Base-by-base conservation (phyloP, 305 asterid genomes). In the Stenogyne calaminthoides region DNA sequence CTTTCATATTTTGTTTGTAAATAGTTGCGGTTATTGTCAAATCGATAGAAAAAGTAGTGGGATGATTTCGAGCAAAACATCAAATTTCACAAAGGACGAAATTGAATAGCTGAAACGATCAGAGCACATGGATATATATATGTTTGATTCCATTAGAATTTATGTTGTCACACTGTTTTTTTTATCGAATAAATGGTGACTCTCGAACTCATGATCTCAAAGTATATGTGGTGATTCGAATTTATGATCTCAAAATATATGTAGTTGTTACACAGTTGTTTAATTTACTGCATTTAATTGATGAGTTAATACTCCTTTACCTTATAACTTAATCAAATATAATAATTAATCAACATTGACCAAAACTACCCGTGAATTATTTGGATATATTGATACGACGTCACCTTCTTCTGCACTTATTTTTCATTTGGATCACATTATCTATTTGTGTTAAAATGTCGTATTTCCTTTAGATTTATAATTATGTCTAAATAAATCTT, bases 61-160 rank as follows among this genome's bases (percentile, higher is more conserved):
- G 20, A 61, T 39, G 70, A 78, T 66, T 67, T 27, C 75, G 72
- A 77, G 52, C n/a, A n/a, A n/a, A n/a, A n/a, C n/a, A n/a, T n/a
- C n/a, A n/a, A n/a, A n/a, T n/a, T n/a, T n/a, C n/a, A n/a, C n/a
- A n/a, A n/a, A n/a, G n/a, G n/a, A n/a, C n/a, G n/a, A n/a, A n/a
- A n/a, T n/a, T n/a, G n/a, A n/a, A n/a, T n/a, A n/a, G n/a, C n/a
- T n/a, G n/a, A n/a, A n/a, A n/a, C n/a, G n/a, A n/a, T n/a, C n/a
- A n/a, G n/a, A 66, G 44, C 73, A 74, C 52, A 22, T 74, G 78
- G 0, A n/a, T n/a, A 73, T 63, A 11, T 44, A 9, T 47, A 59
- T 42, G 34, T 67, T 51, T 51, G 55, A 64, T 20, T 47, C 34
- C 15, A 22, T 8, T 0, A 42, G n/a, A 16, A n/a, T 49, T 49